Percentiles rank a stretch among this genome's conserved stretches.
phyloP scores from a whole-genome alignment of 331 rosid genomes.

The Rosa hybrid region DNA sequence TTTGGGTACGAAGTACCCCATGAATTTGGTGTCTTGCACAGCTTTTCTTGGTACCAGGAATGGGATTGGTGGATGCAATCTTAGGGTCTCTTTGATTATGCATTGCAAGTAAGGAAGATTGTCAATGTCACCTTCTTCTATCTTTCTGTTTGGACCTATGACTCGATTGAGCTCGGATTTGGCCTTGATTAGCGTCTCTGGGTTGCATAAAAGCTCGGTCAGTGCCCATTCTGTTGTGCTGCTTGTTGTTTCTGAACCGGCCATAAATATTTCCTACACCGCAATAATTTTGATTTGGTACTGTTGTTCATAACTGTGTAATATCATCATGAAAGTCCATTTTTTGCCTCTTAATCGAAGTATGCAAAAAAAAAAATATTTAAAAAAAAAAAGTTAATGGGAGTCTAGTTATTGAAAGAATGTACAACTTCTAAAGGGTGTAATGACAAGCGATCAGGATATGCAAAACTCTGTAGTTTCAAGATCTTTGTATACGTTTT shows the following conservation, averaged over 20 bases:
- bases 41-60: constrained; percentile 63
- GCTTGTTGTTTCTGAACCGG: constrained; percentile 70
- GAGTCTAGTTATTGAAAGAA: too few species aligned
- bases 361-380: too few species aligned
- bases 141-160: constrained; percentile 34
- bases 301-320: not conserved
- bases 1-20: constrained; percentile 53
- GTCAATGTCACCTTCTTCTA: constrained; percentile 68
- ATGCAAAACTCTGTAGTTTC: too few species aligned
- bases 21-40: constrained; percentile 42
- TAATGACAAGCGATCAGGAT: too few species aligned
- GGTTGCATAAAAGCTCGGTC: constrained; percentile 52
- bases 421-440: too few species aligned
- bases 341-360: too few species aligned
- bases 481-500: too few species aligned
- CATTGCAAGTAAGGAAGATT: constrained; percentile 56
- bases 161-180: constrained; percentile 42
- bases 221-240: constrained; percentile 66
- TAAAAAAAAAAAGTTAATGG: too few species aligned
- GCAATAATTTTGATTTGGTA: not conserved
- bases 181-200: constrained; percentile 30
- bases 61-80: constrained; percentile 77
- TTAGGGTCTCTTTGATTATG: constrained; percentile 56
- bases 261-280: constrained; percentile 57
- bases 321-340: not conserved